phyloP scores from a whole-genome alignment of 2,329 filamentous ascomycete species.

The Penicillium griseofulvum region DNA sequence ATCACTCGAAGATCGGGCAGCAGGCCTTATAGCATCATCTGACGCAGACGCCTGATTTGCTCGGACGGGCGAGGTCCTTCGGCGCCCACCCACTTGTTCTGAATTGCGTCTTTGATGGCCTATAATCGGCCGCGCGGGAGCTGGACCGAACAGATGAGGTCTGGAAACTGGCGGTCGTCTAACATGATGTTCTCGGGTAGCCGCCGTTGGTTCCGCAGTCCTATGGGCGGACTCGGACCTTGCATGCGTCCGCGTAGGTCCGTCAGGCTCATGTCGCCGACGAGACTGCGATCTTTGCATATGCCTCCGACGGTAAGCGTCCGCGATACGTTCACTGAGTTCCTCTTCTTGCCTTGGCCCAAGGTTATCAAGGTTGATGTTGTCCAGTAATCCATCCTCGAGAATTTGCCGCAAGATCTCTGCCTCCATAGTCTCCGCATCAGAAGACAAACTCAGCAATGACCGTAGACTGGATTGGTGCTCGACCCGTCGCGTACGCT shows the following conservation, averaged over 20 bases:
- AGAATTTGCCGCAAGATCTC: constrained; percentile 88
- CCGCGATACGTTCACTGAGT: constrained; percentile 83
- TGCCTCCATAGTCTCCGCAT: constrained; percentile 74
- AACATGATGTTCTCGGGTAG: constrained; percentile 17
- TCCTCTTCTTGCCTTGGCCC: constrained; percentile 83
- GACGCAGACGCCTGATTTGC: constrained; percentile 34
- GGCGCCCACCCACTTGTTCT: constrained; percentile 33
- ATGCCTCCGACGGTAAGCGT: constrained; percentile 78
- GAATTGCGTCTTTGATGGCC: constrained; percentile 38
- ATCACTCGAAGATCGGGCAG: constrained; percentile 37
- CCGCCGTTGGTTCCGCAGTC: constrained; percentile 15
- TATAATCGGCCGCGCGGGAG: constrained; percentile 20
- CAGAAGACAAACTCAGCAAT: constrained; percentile 70
- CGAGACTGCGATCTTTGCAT: constrained; percentile 40
- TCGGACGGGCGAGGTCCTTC: constrained; percentile 35
- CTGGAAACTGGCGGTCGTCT: constrained; percentile 31
- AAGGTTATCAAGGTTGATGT: constrained; percentile 83
- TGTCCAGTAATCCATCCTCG: constrained; percentile 81
- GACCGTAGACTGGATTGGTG: constrained; percentile 88
- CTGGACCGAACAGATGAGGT: constrained; percentile 35
- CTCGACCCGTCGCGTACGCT: constrained; percentile 63
- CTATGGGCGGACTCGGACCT: constrained; percentile 34
- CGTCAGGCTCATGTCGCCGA: constrained; percentile 36
- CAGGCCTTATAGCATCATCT: constrained; percentile 33
- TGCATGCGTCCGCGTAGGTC: constrained; percentile 28